Conservation (phyloP, 2,329 filamentous ascomycete species). For the Ceratocystis diversiconidia region DNA sequence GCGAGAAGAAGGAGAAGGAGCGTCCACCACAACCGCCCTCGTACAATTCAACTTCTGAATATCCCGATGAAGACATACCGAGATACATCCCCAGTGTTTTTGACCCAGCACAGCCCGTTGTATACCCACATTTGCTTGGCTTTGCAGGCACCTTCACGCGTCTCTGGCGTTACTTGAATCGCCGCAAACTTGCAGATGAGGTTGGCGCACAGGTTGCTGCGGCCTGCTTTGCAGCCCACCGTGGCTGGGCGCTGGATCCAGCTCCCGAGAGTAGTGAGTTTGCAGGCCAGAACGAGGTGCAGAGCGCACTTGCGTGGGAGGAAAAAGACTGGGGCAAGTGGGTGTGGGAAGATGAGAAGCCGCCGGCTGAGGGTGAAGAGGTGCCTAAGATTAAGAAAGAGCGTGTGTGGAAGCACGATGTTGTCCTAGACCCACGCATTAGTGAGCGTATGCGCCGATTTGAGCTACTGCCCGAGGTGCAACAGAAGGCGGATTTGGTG, state of each 20-base stretch:
- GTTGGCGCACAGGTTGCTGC: constrained; percentile 80
- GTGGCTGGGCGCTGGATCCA: constrained; percentile 26
- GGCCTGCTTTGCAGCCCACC: constrained; percentile 48
- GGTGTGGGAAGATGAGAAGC: constrained; percentile 45
- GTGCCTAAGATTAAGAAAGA: constrained; percentile 37
- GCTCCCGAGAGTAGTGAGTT: constrained; percentile 19
- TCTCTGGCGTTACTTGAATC: constrained; percentile 75
- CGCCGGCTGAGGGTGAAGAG: constrained; percentile 26
- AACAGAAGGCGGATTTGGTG: constrained; percentile 49
- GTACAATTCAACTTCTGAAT: constrained; percentile 61
- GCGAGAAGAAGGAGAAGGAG: constrained; percentile 40
- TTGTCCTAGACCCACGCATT: constrained; percentile 65
- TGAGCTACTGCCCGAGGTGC: constrained; percentile 53
- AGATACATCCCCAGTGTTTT: constrained; percentile 54
- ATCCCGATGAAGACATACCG: constrained; percentile 51
- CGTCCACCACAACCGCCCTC: constrained; percentile 51
- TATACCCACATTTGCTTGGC: constrained; percentile 80
- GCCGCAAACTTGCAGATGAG: constrained; percentile 69
- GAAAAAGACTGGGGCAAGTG: constrained; percentile 75
- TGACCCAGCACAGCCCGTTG: constrained; percentile 55
- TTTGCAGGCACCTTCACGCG: constrained; percentile 82
- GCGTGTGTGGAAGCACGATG: constrained; percentile 58
- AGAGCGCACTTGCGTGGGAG: constrained; percentile 51
- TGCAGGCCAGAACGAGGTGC: constrained; percentile 39
- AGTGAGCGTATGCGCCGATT: constrained; percentile 68